Base-by-base conservation (phyloP, 257 asterid genomes). In the Solanum ossicruentum region DNA sequence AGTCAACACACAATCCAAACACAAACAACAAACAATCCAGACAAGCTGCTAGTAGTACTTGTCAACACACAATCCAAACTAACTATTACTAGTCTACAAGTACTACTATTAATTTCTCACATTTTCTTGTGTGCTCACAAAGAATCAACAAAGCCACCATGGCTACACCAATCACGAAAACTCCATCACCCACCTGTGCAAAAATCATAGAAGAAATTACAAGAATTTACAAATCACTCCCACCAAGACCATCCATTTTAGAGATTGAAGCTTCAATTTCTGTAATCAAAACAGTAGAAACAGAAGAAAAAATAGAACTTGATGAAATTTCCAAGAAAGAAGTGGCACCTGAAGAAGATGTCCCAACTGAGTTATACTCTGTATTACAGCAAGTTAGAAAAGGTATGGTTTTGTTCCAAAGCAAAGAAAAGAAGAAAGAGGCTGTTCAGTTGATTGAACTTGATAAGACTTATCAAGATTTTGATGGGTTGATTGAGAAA, bases 181-280 rank as follows among this genome's bases (percentile, higher is more conserved):
- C 49, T 21, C 85, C 88, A 84, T 88, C 95, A 4, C 87, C 91
- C 58, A 47, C 91, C 55, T 89, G 65, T n/a, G 87, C 70, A 41
- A 90, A 87, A 69, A 73, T 93, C 10, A 92, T 93, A 12, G 94
- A 90, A n/a, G 93, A 94, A 86, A 94, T 94, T 85, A 93, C 90
- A 69, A 85, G 78, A 80, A 86, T 93, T 85, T 94, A 92, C 91
- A 91, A 86, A 84, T 91, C 92, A 36, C 88, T 93, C 51, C 93
- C 96, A 55, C 92, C 92, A 9, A 86, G 95, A 77, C 95, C 98
- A 7, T 89, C 98, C 18, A 80, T 93, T 45, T 92, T 92, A 60
- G 94, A 92, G 39, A 86, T 93, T 16, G 95, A 91, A 85, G 95
- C 97, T 66, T 94, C 98, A 85, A 58, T 67, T n/a, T 92, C 97